Evolutionary conservation across 495 filamentous ascomycete genomes (phyloP), one percentile per base, ranked within the genome.

Genomic region (Neurospora sp.): DNA sequence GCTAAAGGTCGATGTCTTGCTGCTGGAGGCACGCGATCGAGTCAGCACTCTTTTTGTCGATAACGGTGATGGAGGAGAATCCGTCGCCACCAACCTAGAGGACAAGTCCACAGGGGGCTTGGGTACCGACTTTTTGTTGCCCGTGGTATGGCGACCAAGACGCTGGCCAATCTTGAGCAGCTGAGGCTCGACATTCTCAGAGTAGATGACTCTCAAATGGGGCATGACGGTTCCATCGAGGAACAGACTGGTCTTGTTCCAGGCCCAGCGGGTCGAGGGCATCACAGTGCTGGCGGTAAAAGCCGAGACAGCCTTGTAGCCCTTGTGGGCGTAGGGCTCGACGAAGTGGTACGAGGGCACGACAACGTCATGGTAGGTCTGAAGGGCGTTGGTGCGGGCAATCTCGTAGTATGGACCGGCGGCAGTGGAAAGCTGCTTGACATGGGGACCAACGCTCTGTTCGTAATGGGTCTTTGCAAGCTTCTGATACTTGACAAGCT

Each of bases 181-280:
- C 79, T 99, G 96, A 12, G 96, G 96, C 82, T 98, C 94, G 9
- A 99, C 95, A 76, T 95, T 96, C 78, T 96, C 89, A 40, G 90
- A 90, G 76, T 97, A 98, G 12, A 97, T 82, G 35, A 93, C 87
- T 38, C 90, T 87, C 8, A 98, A 31, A 76, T 90, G 89, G 9
- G 94, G 94, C 92, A 92, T 96, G 14, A 97, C 77, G 3, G 88
- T 92, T 59, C 89, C 86, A 70, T 92, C 89, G 14, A 93, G 83
- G 76, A 97, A 92, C n/a, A 86, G 81, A 69, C 87, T 86, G 2
- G 85, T 87, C 39, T 88, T 89, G 16, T 88, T 86, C 89, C 90
- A 93, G 4, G 89, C 89, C 83, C 87, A 91, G 69, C 87, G 87
- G 2, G 87, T 87, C 69, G 92, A 88, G 4, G 96, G 96, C 48